phyloP scores from a whole-genome alignment of 768 basidiomycete genomes.

The Nidula microcarpa region DNA sequence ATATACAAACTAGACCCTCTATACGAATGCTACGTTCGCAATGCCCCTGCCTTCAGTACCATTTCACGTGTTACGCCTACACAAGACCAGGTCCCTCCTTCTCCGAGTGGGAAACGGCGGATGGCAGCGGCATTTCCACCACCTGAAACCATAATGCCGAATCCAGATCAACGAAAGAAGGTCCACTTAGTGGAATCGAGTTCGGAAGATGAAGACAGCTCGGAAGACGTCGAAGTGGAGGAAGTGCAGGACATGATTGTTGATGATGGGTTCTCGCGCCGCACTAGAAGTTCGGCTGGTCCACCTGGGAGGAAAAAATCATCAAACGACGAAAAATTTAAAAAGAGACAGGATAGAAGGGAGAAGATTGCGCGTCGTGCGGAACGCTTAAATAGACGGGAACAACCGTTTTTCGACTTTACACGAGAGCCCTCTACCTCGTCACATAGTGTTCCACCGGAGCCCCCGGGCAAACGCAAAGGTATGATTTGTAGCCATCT shows the following conservation, averaged over 20 bases:
- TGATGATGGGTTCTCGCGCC: conserved; percentile 24
- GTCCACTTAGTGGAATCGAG: background rate
- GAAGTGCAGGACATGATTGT: conserved; percentile 52
- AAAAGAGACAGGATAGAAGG: conserved; percentile 26
- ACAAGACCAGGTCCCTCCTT: conserved; percentile 8
- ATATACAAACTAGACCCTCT: conserved; percentile 76
- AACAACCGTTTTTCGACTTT: conserved; percentile 12
- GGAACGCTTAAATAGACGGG: conserved; percentile 12
- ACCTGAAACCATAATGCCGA: background rate
- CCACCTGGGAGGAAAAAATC: conserved; percentile 13
- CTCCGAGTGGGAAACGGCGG: conserved; percentile 13
- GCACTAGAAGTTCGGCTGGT: conserved; percentile 13
- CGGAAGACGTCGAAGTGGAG: conserved; percentile 30
- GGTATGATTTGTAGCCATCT: conserved; percentile 23
- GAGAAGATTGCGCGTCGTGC: conserved; percentile 23
- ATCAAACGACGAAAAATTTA: conserved; percentile 26
- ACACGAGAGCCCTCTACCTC: conserved; percentile 6
- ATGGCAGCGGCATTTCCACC: conserved; percentile 6
- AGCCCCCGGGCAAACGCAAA: conserved; percentile 41
- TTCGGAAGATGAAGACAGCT: conserved; percentile 12
- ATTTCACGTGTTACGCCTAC: conserved; percentile 24
- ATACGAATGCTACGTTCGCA: conserved; percentile 63
- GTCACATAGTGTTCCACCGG: conserved; percentile 18
- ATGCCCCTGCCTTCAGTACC: conserved; percentile 30
- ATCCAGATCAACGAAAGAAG: background rate